phyloP scores from a whole-genome alignment of 208 protist species.

The Leishmania guyanensis region DNA sequence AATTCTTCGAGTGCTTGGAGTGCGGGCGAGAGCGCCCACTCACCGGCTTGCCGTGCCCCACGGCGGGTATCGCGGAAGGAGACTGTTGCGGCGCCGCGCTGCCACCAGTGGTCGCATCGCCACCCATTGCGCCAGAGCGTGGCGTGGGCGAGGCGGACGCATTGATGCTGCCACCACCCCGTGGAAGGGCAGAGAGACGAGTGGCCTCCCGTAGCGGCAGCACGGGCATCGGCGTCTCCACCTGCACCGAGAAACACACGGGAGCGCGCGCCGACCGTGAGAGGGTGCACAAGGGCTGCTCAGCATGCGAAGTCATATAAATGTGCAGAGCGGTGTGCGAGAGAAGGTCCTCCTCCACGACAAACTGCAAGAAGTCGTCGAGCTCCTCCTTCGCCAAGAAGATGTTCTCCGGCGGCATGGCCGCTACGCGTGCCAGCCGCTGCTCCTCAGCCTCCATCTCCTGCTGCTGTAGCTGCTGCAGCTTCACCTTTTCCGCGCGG shows the following conservation, averaged over 20 bases:
- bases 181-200: slow-evolving; percentile 5
- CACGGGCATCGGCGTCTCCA: slow-evolving; percentile 55
- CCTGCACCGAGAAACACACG: slow-evolving; percentile 26
- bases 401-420: slow-evolving; percentile 68
- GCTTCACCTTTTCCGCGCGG: slow-evolving; percentile 38
- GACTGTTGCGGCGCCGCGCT: slow-evolving; percentile 3
- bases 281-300: slow-evolving; percentile 11
- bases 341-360: slow-evolving; percentile 53
- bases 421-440: slow-evolving; percentile 38
- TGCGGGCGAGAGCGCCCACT: neutral
- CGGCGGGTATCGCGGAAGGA: neutral
- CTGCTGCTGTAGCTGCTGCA: slow-evolving; percentile 54
- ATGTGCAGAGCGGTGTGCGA: slow-evolving; percentile 62
- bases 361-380: slow-evolving; percentile 44
- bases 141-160: slow-evolving; percentile 1
- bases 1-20: neutral
- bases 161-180: neutral
- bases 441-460: slow-evolving; percentile 64
- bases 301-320: slow-evolving; percentile 9
- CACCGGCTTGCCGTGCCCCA: neutral
- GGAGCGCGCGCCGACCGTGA: slow-evolving; percentile 12
- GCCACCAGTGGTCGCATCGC: neutral
- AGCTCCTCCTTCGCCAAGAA: slow-evolving; percentile 61
- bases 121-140: neutral
- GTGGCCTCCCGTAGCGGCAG: slow-evolving; percentile 38